phyloP scores from a whole-genome alignment of 1,139 yeast species.

The Geotrichum cucujoidarum region DNA sequence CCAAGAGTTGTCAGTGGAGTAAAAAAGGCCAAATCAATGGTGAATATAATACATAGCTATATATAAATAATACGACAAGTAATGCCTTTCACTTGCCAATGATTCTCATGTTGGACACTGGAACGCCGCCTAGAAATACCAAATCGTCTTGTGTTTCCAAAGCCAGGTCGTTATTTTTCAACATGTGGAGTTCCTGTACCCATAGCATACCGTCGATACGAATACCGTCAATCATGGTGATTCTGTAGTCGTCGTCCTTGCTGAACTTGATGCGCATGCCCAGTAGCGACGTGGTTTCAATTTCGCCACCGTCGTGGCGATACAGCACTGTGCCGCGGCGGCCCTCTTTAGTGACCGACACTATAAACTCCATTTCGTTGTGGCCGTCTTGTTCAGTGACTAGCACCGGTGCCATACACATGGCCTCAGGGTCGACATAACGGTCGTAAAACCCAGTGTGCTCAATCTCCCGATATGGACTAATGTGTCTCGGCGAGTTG shows the following conservation, averaged over 20 bases:
- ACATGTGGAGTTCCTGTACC: slow-evolving; percentile 7
- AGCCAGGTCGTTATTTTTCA: background rate
- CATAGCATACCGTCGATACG: slow-evolving; percentile 4
- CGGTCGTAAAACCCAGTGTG: slow-evolving; percentile 9
- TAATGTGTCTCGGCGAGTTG: slow-evolving; percentile 26
- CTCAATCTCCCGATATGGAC: slow-evolving; percentile 2
- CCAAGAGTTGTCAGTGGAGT: slow-evolving; percentile 11
- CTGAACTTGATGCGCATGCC: slow-evolving; percentile 20
- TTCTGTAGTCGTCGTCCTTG: slow-evolving; percentile 3
- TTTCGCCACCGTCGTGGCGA: slow-evolving; percentile 15
- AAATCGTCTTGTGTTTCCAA: background rate
- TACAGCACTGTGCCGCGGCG: slow-evolving; percentile 14
- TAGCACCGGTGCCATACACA: slow-evolving; percentile 6
- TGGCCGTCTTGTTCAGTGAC: slow-evolving; percentile 7
- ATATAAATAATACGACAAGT: background rate
- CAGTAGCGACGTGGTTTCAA: slow-evolving; percentile 20
- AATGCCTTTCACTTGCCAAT: background rate
- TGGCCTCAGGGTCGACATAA: slow-evolving; percentile 14
- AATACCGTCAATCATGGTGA: slow-evolving; percentile 17
- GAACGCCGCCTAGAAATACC: slow-evolving; percentile 8
- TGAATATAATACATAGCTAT: no score
- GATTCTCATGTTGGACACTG: slow-evolving; percentile 6
- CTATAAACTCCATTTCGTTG: slow-evolving; percentile 7
- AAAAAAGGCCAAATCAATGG: no score
- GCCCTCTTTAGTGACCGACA: slow-evolving; percentile 14